Percentiles rank a stretch among this genome's conserved stretches.
Evolutionary conservation across 2,329 filamentous ascomycete genomes (phyloP).

Genomic region (Arachnopeziza araneosa): DNA sequence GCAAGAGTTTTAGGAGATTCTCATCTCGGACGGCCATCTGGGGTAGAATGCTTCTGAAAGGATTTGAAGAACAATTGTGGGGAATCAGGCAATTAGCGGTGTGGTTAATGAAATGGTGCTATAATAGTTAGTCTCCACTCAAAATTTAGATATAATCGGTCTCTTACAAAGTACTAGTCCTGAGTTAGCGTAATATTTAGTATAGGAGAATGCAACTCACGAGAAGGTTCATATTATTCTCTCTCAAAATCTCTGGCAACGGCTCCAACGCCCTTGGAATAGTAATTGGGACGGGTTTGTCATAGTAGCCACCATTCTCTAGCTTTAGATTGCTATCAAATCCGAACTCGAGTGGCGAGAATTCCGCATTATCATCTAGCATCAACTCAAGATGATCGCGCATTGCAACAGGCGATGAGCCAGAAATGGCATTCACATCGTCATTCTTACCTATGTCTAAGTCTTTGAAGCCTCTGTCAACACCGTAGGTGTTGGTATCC

Average conservation of each 20-base stretch:
- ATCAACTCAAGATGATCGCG: slow-evolving; percentile 19
- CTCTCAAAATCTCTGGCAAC: slow-evolving; percentile 47
- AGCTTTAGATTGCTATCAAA: slow-evolving; percentile 37
- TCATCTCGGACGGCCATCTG: slow-evolving; percentile 62
- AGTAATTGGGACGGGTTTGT: slow-evolving; percentile 57
- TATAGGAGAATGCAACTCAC: slow-evolving; percentile 9
- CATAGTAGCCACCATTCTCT: slow-evolving; percentile 61
- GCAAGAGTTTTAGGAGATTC: slow-evolving; percentile 68
- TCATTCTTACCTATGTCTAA: slow-evolving; percentile 66
- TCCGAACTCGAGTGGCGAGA: slow-evolving; percentile 39
- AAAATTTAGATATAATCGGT: slow-evolving; percentile 20
- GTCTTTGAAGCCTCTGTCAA: slow-evolving; percentile 66
- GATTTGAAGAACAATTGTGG: slow-evolving; percentile 47
- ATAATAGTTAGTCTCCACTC: slow-evolving; percentile 26
- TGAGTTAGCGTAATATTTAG: background rate
- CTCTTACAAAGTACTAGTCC: slow-evolving; percentile 38
- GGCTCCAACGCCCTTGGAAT: slow-evolving; percentile 45
- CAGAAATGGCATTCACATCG: slow-evolving; percentile 60
- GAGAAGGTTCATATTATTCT: slow-evolving; percentile 76
- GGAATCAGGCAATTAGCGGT: slow-evolving; percentile 59
- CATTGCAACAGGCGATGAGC: slow-evolving; percentile 33
- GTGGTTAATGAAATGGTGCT: slow-evolving; percentile 66
- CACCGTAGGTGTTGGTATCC: slow-evolving; percentile 54
- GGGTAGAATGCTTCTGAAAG: slow-evolving; percentile 44
- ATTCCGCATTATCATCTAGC: slow-evolving; percentile 32